phyloP scores from a whole-genome alignment of 306 rosid genomes.

The Dalbergia oliveri region DNA sequence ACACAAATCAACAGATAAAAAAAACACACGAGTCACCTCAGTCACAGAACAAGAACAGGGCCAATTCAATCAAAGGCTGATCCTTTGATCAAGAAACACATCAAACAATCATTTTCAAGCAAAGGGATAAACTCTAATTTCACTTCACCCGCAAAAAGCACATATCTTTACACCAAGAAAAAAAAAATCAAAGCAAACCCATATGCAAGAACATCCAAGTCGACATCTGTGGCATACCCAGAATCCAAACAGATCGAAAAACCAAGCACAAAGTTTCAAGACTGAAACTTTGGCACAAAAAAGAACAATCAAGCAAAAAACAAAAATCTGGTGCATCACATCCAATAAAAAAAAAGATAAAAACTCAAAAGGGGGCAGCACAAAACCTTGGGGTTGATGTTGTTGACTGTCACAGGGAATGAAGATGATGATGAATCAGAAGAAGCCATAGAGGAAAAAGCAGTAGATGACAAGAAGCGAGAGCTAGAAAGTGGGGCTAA shows the following conservation, averaged over 20 bases:
- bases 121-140: not conserved
- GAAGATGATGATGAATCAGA: conserved; percentile 41
- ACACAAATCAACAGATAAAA: conserved; percentile 13
- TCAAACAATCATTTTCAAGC: not conserved
- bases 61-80: conserved; percentile 18
- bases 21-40: not conserved
- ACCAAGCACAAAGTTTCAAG: conserved; percentile 36
- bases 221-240: not conserved
- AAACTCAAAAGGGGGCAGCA: not conserved
- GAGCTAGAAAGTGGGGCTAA: conserved; percentile 37
- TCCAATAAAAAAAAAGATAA: not conserved
- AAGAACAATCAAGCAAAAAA: not conserved
- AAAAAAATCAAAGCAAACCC: conserved; percentile 41
- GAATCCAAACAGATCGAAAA: not conserved
- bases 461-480: conserved; percentile 58
- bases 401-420: conserved; percentile 58
- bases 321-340: conserved; percentile 8
- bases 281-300: not conserved
- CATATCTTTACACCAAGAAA: not conserved
- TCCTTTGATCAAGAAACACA: conserved; percentile 18
- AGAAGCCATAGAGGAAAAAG: conserved; percentile 52
- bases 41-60: conserved; percentile 13
- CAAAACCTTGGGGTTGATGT: conserved; percentile 80
- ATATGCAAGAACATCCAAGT: conserved; percentile 6
- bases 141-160: not conserved